A percentile compares a stretch with the other conserved stretches of the same genome.
Conservation (phyloP, 768 basidiomycete genomes). For the Tremella yokohamensis region DNA sequence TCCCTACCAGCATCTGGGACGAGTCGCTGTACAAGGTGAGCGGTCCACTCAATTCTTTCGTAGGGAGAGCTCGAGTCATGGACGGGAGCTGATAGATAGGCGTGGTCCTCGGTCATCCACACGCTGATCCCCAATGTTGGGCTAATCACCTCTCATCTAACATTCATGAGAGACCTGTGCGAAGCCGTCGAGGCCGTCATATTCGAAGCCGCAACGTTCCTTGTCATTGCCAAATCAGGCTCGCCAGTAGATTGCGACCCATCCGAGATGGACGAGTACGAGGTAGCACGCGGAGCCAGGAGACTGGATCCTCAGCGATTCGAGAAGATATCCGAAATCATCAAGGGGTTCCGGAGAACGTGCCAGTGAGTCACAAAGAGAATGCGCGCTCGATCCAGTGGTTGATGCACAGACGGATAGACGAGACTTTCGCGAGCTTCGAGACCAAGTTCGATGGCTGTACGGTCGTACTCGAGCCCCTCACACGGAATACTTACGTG, state of each 20-base stretch:
- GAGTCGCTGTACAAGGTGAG: conserved; percentile 89
- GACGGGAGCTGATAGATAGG: conserved; percentile 56
- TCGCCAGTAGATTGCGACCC: conserved; percentile 44
- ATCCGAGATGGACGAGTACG: conserved; percentile 47
- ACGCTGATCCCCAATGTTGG: conserved; percentile 91
- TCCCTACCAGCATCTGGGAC: conserved; percentile 94
- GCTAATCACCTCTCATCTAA: conserved; percentile 81
- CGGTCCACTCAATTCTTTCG: neutral
- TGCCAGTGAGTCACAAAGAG: conserved; percentile 62
- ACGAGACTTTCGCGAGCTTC: conserved; percentile 41
- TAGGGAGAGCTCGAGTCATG: neutral
- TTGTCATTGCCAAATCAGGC: conserved; percentile 72
- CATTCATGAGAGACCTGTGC: conserved; percentile 79
- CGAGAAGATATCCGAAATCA: conserved; percentile 65
- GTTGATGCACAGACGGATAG: conserved; percentile 23
- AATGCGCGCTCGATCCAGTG: conserved; percentile 2
- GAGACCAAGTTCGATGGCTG: conserved; percentile 47
- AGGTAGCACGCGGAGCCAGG: conserved; percentile 49
- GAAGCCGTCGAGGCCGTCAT: conserved; percentile 89
- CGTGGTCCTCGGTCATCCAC: conserved; percentile 97
- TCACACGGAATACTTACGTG: conserved; percentile 91
- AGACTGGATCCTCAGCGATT: conserved; percentile 52
- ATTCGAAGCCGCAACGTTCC: conserved; percentile 95
- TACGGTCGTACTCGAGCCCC: conserved; percentile 64
- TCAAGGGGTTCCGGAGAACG: conserved; percentile 91